Percentiles rank a stretch among this genome's conserved stretches.
These are phyloP conservation scores for Syzygium jambos DNA, from an alignment of 345 rosid species.

Conservation along the genomic window DNA sequence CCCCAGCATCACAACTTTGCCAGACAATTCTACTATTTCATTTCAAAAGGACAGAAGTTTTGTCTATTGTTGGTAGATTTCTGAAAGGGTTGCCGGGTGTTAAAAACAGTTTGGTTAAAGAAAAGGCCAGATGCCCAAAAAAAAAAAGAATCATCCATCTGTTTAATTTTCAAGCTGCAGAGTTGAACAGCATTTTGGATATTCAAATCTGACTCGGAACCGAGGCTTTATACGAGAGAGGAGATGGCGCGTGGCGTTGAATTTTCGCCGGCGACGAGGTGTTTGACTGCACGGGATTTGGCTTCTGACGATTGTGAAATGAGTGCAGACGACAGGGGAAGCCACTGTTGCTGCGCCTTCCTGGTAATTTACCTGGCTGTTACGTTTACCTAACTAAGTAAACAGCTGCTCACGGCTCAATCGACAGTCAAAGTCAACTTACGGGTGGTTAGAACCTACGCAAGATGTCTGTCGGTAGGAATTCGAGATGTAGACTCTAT, in stretches of 20 bases:
- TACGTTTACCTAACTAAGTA: background rate
- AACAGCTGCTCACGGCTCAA: background rate
- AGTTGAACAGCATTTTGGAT: too few relatives aligned
- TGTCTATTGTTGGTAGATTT: background rate
- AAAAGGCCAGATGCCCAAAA: background rate
- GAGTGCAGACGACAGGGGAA: background rate
- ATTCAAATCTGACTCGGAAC: background rate
- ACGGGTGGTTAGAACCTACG: background rate
- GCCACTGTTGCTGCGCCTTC: background rate
- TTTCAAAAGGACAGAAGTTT: background rate
- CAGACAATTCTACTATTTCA: background rate
- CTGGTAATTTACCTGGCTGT: background rate
- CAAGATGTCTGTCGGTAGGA: background rate
- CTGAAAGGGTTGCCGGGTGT: background rate
- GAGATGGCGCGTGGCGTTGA: background rate
- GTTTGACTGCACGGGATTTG: background rate
- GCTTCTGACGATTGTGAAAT: background rate
- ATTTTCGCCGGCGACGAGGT: background rate
- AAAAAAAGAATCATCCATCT: background rate
- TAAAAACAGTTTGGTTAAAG: background rate
- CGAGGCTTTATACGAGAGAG: background rate
- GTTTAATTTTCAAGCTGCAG: too few relatives aligned
- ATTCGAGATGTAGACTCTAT: background rate
- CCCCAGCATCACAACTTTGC: background rate
- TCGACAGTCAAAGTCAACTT: background rate